phyloP scores from a whole-genome alignment of 1,284 basidiomycete genomes.

The Schizopora paradoxa region DNA sequence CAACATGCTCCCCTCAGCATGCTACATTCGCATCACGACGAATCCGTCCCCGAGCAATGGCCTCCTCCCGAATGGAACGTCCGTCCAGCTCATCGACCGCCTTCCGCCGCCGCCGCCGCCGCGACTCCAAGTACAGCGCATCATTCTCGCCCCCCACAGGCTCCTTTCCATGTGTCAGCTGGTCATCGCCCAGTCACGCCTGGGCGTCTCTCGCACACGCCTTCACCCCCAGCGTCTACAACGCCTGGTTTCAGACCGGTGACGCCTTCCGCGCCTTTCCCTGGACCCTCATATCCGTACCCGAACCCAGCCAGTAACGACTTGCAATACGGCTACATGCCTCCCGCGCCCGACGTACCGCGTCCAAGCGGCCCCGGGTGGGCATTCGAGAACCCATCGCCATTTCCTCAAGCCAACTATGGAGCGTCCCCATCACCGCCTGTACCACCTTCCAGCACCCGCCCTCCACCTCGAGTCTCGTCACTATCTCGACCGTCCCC shows the following conservation, averaged over 20 bases:
- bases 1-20: constrained; percentile 7
- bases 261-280: neutral
- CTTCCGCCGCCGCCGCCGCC: constrained; percentile 12
- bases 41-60: constrained; percentile 32
- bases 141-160: constrained; percentile 4
- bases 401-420: too few species aligned
- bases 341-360: constrained; percentile 15
- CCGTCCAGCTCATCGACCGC: neutral
- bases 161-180: neutral
- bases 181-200: constrained; percentile 5
- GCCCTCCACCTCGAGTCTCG: too few species aligned
- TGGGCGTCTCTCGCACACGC: neutral
- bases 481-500: too few species aligned
- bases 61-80: constrained; percentile 42
- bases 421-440: too few species aligned
- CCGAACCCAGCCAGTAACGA: neutral
- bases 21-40: neutral
- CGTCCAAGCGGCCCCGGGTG: neutral
- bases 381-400: too few species aligned
- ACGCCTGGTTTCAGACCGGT: neutral
- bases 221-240: neutral
- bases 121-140: constrained; percentile 17
- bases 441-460: too few species aligned
- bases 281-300: neutral
- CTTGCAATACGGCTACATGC: neutral